Percentiles rank a stretch among this genome's conserved stretches.
Evolutionary conservation across 345 rosid species (phyloP).

Genomic region (Rhizophora mangle): DNA sequence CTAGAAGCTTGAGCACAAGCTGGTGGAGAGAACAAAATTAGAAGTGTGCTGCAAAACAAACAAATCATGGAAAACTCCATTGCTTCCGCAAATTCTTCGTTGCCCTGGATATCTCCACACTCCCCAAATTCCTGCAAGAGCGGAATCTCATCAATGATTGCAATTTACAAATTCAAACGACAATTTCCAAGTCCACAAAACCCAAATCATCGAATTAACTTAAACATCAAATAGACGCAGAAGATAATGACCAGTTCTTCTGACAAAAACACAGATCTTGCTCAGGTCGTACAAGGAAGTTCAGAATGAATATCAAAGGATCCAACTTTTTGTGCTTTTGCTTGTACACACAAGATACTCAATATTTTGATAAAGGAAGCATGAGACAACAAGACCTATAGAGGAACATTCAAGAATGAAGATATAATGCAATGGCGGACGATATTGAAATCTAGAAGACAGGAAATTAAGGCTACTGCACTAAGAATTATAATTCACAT

Average conservation of each 20-base stretch:
- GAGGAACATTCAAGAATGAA: neutral
- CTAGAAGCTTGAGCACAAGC: conserved; percentile 50
- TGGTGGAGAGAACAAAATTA: conserved; percentile 36
- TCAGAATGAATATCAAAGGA: neutral
- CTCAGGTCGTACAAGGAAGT: conserved; percentile 1
- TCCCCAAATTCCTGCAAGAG: conserved; percentile 40
- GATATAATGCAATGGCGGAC: neutral
- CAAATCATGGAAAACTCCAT: conserved; percentile 43
- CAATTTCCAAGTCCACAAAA: conserved; percentile 5
- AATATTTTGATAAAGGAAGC: neutral
- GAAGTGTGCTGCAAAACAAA: conserved; percentile 20
- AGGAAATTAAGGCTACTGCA: conserved; percentile 8
- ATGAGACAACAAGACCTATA: neutral
- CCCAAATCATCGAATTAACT: conserved; percentile 3
- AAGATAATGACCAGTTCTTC: neutral
- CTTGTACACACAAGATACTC: neutral
- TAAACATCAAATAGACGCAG: neutral
- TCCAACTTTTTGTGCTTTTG: neutral
- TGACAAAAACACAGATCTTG: conserved; percentile 32
- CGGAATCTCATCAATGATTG: neutral
- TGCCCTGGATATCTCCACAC: conserved; percentile 7
- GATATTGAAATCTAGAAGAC: neutral
- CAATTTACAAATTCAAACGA: neutral
- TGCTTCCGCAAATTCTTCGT: conserved; percentile 18
- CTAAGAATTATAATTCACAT: neutral